Conservation (phyloP, 148 eudicot species). For the Camellia sinensis region DNA sequence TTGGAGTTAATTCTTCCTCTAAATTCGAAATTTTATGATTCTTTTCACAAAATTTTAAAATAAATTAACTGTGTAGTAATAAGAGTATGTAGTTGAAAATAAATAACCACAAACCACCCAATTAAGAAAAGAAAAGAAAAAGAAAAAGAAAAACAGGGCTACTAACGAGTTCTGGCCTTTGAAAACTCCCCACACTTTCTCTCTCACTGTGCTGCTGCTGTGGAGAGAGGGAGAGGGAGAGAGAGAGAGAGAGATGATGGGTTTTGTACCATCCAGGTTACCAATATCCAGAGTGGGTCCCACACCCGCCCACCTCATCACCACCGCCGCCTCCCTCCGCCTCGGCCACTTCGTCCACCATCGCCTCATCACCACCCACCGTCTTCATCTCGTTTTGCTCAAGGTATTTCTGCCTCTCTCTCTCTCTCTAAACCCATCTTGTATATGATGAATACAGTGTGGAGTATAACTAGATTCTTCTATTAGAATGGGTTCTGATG, state of each 20-base stretch:
- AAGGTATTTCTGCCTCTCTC: constrained; percentile 24
- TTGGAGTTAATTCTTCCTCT: no score
- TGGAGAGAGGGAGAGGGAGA: neutral
- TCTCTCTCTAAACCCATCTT: neutral
- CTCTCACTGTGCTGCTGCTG: neutral
- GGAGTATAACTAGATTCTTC: neutral
- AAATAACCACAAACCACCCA: neutral
- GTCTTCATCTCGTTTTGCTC: constrained; percentile 31
- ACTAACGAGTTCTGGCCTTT: neutral
- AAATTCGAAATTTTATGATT: no score
- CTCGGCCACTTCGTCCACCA: constrained; percentile 45
- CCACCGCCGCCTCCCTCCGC: constrained; percentile 52
- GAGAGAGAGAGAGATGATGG: constrained; percentile 14
- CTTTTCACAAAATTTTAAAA: no score
- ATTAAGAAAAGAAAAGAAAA: no score
- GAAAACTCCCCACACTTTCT: neutral
- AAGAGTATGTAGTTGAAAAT: no score
- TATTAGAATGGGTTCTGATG: neutral
- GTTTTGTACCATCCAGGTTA: constrained; percentile 24
- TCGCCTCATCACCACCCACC: constrained; percentile 29
- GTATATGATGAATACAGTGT: neutral
- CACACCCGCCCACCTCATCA: constrained; percentile 44
- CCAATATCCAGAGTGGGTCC: constrained; percentile 32
- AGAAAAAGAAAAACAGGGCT: neutral
- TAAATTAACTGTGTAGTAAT: no score